Base-by-base conservation (phyloP, 2,329 filamentous ascomycete species). In the Dissoconium aciculare region DNA sequence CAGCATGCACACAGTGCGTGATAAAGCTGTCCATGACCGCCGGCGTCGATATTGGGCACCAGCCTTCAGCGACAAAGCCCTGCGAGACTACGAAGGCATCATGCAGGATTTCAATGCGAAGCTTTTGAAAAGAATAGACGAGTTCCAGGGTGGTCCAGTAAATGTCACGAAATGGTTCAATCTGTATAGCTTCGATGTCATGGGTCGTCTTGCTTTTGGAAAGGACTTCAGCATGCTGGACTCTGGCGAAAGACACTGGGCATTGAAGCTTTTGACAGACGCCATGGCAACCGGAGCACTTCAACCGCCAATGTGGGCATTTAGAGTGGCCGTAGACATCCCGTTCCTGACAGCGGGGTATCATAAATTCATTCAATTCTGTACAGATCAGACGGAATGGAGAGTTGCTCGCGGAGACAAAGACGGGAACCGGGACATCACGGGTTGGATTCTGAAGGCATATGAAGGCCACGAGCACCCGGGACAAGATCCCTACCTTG, bases 201-300 rank as follows among this genome's bases (percentile, higher is more conserved):
- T 63, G 55, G 57, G 58, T 4, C 50, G 52, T 5, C 43, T 65
- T 17, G 57, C 57, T 1, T 64, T 64, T 40, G 59, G 56, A 4
- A 47, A 54, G 30, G 44, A 59, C 27, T 59, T 58, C 39, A 50
- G 54, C 17, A 59, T 55, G 44, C 44, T 60, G 11, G 47, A 55
- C 13, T 39, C 42, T 6, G 49, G 47, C 5, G 40, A 49, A 17
- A 33, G 46, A 13, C 52, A 56, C 30, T 54, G 47, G 46, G 54
- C 51, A 2, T 50, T 59, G 10, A 42, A 50, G 17, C 49, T 56
- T 2, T 45, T 64, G 6, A 52, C 44, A 1, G 49, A 50, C 15
- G 50, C 47, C 4, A 46, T 55, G 43, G 32, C 42, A 19, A 35
- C 42, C 3, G 27, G 43, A n/a, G 44, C 35, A 4, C 41, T 36